Base-by-base conservation (phyloP, 148 eudicot species). In the Selenicereus undatus region DNA sequence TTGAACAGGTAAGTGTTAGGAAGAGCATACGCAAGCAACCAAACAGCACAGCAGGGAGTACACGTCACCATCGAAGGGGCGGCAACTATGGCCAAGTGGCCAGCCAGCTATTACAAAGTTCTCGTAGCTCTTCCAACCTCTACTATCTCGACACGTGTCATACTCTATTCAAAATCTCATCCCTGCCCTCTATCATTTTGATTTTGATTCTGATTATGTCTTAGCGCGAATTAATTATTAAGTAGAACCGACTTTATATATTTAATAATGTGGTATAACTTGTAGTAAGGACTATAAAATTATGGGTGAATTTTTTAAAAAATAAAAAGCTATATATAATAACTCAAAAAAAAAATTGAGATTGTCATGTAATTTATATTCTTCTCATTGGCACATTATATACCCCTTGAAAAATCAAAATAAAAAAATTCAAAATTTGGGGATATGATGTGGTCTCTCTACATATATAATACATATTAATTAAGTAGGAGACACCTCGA, bases 141-240 rank as follows among this genome's bases (percentile, higher is more conserved):
- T 84, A 22, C 3, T 11, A 18, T 39, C 0, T 42, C 27, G 69
- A 78, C 86, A 84, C 83, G 81, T 84, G 86, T 73, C 22, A 64
- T 51, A 8, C 12, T 26, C 4, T 24, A 12, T 36, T 68, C 8
- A 1, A 54, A 12, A 43, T 60, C 42, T n/a, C 60, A 2, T 20
- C 17, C 7, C 30, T 56, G 35, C 56, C 76, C 66, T 72, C 75
- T 52, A 54, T 54, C 4, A 54, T 54, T 54, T 14, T 52, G 5
- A 52, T 52, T 52, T 14, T 52, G 2, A 52, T 52, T 52, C 58
- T 11, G 16, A 52, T n/a, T n/a, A n/a, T n/a, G n/a, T n/a, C n/a
- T n/a, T n/a, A n/a, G n/a, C n/a, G n/a, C n/a, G n/a, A n/a, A n/a
- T n/a, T 32, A 32, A 32, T 32, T 32, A 32, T 32, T 32, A 32